phyloP scores from a whole-genome alignment of 2,329 filamentous ascomycete species.

The Ophiocordyceps camponoti-floridani region DNA sequence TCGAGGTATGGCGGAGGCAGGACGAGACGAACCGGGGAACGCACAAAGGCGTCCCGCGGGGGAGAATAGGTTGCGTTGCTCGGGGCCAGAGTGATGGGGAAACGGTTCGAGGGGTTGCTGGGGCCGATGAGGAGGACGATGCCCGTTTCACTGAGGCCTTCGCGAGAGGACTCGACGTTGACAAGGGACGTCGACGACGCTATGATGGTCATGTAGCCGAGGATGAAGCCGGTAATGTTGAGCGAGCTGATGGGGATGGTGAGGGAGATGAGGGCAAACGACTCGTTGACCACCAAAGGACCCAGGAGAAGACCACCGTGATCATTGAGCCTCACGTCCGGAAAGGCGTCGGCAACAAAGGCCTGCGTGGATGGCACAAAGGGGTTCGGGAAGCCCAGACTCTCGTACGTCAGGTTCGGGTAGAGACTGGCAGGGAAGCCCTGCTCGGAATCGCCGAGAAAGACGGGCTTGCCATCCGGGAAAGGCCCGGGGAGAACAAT shows the following conservation, averaged over 20 bases:
- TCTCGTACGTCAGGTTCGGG: constrained; percentile 56
- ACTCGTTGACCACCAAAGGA: constrained; percentile 53
- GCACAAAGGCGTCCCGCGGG: constrained; percentile 17
- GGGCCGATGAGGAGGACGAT: constrained; percentile 56
- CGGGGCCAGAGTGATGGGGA: constrained; percentile 24
- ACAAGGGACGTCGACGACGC: constrained; percentile 47
- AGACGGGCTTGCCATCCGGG: constrained; percentile 37
- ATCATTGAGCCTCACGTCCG: constrained; percentile 28
- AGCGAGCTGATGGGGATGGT: constrained; percentile 59
- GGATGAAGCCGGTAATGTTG: constrained; percentile 37
- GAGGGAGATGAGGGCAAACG: constrained; percentile 61
- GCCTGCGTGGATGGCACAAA: constrained; percentile 21
- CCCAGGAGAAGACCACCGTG: constrained; percentile 53
- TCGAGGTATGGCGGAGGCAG: constrained; percentile 29
- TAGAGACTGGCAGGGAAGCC: constrained; percentile 60
- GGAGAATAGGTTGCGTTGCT: constrained; percentile 28
- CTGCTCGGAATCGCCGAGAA: constrained; percentile 40
- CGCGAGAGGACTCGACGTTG: constrained; percentile 41
- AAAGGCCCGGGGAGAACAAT: constrained; percentile 38
- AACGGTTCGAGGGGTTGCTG: constrained; percentile 45
- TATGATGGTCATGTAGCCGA: constrained; percentile 76
- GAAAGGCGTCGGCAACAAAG: constrained; percentile 29
- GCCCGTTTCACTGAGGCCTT: constrained; percentile 55
- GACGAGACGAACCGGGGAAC: constrained; percentile 36
- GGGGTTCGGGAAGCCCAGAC: constrained; percentile 22